Conservation (phyloP, 2,329 filamentous ascomycete genomes). For the Fusarium lateritium region DNA sequence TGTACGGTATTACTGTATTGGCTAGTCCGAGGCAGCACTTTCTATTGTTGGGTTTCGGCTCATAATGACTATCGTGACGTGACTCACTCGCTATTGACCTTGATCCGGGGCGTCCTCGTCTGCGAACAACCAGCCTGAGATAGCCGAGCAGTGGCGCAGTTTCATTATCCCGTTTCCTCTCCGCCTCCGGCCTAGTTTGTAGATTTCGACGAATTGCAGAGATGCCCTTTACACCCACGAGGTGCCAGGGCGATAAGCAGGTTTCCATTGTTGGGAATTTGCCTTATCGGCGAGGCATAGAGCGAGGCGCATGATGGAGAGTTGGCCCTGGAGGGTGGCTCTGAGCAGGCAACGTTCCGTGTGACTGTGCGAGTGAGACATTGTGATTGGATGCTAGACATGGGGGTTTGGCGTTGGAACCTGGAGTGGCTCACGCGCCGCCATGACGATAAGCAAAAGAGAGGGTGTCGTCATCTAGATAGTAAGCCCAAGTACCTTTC, state of each 20-base stretch:
- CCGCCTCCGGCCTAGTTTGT: slow-evolving; percentile 5
- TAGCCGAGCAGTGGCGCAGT: slow-evolving; percentile 38
- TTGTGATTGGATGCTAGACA: slow-evolving; percentile 20
- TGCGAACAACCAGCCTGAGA: slow-evolving; percentile 4
- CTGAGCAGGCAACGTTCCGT: slow-evolving; percentile 31
- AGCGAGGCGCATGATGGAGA: slow-evolving; percentile 39
- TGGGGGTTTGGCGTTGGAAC: slow-evolving; percentile 14
- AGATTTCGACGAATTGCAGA: slow-evolving; percentile 8
- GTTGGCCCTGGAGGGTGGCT: not conserved
- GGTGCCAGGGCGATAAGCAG: slow-evolving; percentile 22
- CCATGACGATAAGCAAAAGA: slow-evolving; percentile 35
- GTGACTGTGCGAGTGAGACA: slow-evolving; percentile 15
- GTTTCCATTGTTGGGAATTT: slow-evolving; percentile 10
- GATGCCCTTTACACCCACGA: not conserved
- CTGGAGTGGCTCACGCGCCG: slow-evolving; percentile 22
- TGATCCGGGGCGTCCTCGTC: slow-evolving; percentile 29
- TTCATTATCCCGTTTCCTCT: not conserved
- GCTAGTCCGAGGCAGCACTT: slow-evolving; percentile 20
- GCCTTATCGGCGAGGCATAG: slow-evolving; percentile 42
- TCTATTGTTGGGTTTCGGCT: not conserved
- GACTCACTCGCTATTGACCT: slow-evolving; percentile 33
- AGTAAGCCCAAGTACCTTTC: not conserved
- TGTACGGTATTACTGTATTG: slow-evolving; percentile 8
- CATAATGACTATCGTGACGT: slow-evolving; percentile 28
- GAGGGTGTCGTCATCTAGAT: slow-evolving; percentile 44